These are phyloP conservation scores for Aspergillus incahuasiensis DNA, from an alignment of 495 filamentous ascomycete genomes.

Conservation along the genomic window DNA sequence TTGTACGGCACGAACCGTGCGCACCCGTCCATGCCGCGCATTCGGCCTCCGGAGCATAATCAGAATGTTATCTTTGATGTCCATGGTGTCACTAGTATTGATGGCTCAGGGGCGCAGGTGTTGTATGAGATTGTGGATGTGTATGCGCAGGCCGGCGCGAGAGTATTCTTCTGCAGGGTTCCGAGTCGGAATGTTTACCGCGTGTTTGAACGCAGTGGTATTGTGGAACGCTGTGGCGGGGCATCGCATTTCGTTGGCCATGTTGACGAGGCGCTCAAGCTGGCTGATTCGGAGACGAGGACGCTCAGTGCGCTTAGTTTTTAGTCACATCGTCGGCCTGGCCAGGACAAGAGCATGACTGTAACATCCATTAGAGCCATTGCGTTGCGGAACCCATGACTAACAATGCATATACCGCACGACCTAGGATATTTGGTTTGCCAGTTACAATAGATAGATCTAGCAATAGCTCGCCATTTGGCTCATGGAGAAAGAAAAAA, in stretches of 20 bases:
- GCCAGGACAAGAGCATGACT: no score
- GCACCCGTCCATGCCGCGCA: conserved; percentile 79
- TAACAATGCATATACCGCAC: no score
- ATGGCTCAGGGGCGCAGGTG: conserved; percentile 90
- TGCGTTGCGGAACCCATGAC: neutral
- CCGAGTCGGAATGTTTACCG: conserved; percentile 65
- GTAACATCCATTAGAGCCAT: no score
- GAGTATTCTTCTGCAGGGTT: conserved; percentile 85
- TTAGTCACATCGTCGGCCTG: neutral
- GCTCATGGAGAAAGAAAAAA: neutral
- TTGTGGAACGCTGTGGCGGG: conserved; percentile 74
- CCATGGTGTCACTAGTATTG: conserved; percentile 87
- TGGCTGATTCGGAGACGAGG: conserved; percentile 63
- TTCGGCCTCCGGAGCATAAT: conserved; percentile 68
- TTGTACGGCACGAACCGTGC: conserved; percentile 77
- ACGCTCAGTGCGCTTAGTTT: neutral
- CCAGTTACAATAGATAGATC: no score
- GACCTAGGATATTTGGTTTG: no score
- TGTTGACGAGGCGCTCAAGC: conserved; percentile 75
- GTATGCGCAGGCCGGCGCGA: conserved; percentile 66
- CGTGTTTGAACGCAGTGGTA: conserved; percentile 73
- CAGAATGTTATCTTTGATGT: conserved; percentile 94
- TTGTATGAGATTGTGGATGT: conserved; percentile 78
- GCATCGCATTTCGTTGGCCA: conserved; percentile 70
- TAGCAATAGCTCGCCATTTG: neutral